These are phyloP conservation scores for Tricholoma terreum DNA, from an alignment of 768 basidiomycete genomes.

Conservation along the genomic window DNA sequence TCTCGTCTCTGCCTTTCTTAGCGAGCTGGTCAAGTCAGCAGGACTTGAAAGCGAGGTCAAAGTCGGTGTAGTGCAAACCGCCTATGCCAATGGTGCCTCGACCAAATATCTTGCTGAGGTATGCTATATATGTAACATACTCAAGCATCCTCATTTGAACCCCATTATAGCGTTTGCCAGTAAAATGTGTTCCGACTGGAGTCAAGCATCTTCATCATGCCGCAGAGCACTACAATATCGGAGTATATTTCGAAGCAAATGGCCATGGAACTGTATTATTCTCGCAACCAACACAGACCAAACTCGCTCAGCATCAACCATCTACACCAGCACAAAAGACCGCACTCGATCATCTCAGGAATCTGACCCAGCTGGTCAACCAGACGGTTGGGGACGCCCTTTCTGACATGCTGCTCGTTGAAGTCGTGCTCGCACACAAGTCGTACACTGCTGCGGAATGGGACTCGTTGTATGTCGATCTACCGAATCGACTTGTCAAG, in stretches of 20 bases:
- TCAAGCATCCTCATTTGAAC: constrained; percentile 2
- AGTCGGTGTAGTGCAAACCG: constrained; percentile 96
- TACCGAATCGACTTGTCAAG: constrained; percentile 94
- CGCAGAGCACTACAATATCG: constrained; percentile 88
- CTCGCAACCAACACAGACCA: constrained; percentile 68
- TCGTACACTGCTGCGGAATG: constrained; percentile 82
- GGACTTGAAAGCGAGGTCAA: constrained; percentile 75
- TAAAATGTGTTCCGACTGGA: constrained; percentile 92
- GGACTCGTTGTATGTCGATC: constrained; percentile 90
- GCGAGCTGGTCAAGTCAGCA: constrained; percentile 82
- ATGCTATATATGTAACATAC: constrained; percentile 18
- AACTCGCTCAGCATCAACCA: constrained; percentile 61
- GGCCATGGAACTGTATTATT: constrained; percentile 98
- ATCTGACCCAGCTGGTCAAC: constrained; percentile 85
- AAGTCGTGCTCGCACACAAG: constrained; percentile 86
- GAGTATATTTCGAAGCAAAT: constrained; percentile 99
- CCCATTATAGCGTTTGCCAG: constrained; percentile 73
- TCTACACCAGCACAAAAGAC: constrained; percentile 80
- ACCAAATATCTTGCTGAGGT: constrained; percentile 89
- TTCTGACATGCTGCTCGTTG: constrained; percentile 94
- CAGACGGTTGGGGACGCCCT: constrained; percentile 98
- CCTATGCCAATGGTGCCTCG: constrained; percentile 96
- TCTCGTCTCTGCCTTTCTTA: constrained; percentile 88
- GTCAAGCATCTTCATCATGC: constrained; percentile 99
- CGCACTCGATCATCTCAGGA: constrained; percentile 71